Base-by-base conservation (phyloP, 805 yeast genomes). In the Pichia thaimueangensis region DNA sequence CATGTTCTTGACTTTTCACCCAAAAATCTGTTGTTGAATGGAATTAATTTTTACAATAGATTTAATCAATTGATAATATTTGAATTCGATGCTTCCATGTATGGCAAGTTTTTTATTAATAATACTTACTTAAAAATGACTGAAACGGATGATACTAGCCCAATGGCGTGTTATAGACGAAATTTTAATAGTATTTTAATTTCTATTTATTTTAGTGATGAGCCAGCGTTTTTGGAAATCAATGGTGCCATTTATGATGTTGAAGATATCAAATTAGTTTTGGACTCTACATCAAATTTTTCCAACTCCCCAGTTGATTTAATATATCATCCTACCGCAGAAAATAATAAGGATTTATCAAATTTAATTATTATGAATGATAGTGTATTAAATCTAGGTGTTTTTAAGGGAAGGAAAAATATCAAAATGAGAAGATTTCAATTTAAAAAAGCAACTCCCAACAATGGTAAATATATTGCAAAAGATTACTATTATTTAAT, bases 401-500 rank as follows among this genome's bases (percentile, higher is more conserved):
- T 21, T 16, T 37, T 42, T n/a, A 30, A 33, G 30, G 39, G 42
- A 21, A 23, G 30, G 21, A 38, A 34, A 20, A 21, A 33, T n/a
- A 21, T 42, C 17, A 33, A 34, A 11, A 55, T 72, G 17, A 67
- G 63, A 40, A 69, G 68, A 50, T 57, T 71, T 15, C 76, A 72
- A 48, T 73, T 74, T 56, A 67, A 68, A 37, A 72, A 62, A 48
- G 75, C 78, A 17, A 73, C 78, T 3, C 76, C 78, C 10, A 73
- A 73, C 48, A 72, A 71, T 49, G 74, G 74, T 19, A 73, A 72
- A 52, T 55, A 63, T 16, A 64, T 64, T 43, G 48, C 55, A 1
- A 76, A 70, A 49, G 71, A 72, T 39, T 73, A 69, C 48, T 73
- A 68, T 48, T 71, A 63, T 47, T 2, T 45, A 5, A 19, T 29